A percentile compares a stretch with the other conserved stretches of the same genome.
Conservation (phyloP, 2,329 filamentous ascomycete species). For the Orbilia brochopaga region DNA sequence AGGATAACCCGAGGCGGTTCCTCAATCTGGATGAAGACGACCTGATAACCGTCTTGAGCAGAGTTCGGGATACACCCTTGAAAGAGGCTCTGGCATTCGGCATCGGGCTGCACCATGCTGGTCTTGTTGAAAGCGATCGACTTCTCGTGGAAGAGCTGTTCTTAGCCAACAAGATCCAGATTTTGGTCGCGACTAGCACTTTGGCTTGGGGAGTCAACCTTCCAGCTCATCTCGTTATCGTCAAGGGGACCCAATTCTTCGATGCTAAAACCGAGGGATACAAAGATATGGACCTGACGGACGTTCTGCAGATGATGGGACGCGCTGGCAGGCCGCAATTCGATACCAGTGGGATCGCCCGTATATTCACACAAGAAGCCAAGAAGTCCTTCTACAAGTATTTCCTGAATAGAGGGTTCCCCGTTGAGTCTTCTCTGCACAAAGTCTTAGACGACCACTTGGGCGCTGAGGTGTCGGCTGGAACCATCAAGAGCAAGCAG, state of each 20-base stretch:
- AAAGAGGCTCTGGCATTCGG: constrained; percentile 96
- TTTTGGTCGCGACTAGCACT: constrained; percentile 92
- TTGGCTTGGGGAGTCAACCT: constrained; percentile 95
- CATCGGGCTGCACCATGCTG: constrained; percentile 95
- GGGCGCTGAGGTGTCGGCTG: constrained; percentile 89
- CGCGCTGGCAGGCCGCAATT: constrained; percentile 95
- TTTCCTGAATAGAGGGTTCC: constrained; percentile 96
- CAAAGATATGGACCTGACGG: constrained; percentile 97
- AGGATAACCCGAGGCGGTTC: constrained; percentile 93
- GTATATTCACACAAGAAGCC: constrained; percentile 94
- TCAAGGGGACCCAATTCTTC: constrained; percentile 97
- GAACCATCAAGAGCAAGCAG: constrained; percentile 91
- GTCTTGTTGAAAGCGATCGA: constrained; percentile 91
- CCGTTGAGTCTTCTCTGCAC: constrained; percentile 93
- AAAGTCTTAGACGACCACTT: constrained; percentile 97
- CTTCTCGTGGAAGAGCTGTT: constrained; percentile 93
- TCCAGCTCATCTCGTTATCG: constrained; percentile 93
- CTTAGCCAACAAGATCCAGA: constrained; percentile 96
- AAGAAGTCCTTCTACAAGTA: constrained; percentile 99
- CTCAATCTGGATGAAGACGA: constrained; percentile 94
- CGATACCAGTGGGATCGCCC: constrained; percentile 87
- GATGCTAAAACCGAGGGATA: constrained; percentile 98
- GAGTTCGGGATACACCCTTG: constrained; percentile 90
- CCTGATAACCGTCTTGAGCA: constrained; percentile 80
- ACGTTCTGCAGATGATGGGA: constrained; percentile 97